Percentiles rank a stretch among this genome's conserved stretches.
These are phyloP conservation scores for Pythium biforme DNA, from an alignment of 352 stramenopile species.

Conservation along the genomic window DNA sequence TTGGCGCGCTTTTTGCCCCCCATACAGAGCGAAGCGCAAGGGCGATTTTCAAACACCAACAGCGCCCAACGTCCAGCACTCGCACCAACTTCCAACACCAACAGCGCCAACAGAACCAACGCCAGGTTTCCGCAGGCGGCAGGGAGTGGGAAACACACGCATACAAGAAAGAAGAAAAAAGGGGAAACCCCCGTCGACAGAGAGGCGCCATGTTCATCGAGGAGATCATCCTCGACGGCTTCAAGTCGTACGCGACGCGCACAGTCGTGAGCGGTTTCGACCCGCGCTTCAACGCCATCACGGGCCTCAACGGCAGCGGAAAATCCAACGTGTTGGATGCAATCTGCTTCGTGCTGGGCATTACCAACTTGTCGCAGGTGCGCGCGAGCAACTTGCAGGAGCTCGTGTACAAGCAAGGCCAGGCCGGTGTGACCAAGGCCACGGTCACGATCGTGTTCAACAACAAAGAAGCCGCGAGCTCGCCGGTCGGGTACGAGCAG, in stretches of 20 bases:
- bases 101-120: background rate
- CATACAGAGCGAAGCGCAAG: background rate
- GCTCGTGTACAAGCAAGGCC: slow-evolving; percentile 99
- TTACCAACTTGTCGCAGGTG: slow-evolving; percentile 98
- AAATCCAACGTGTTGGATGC: slow-evolving; percentile 99
- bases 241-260: slow-evolving; percentile 99
- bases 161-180: background rate
- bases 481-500: slow-evolving; percentile 96
- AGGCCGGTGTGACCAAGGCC: slow-evolving; percentile 99
- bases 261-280: slow-evolving; percentile 99
- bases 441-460: slow-evolving; percentile 99
- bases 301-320: slow-evolving; percentile 98
- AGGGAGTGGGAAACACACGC: too few relatives aligned
- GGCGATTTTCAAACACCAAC: slow-evolving; percentile 27
- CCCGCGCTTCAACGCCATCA: slow-evolving; percentile 99
- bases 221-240: slow-evolving; percentile 99
- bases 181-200: slow-evolving; percentile 3
- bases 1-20: slow-evolving; percentile 22
- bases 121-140: too few relatives aligned
- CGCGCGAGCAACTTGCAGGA: slow-evolving; percentile 98
- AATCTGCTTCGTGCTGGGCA: slow-evolving; percentile 99
- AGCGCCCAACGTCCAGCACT: background rate
- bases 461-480: slow-evolving; percentile 93
- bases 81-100: background rate
- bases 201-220: slow-evolving; percentile 95